Evolutionary conservation across 106 monocot species (phyloP).

Genomic region (Phalaenopsis aphrodite): DNA sequence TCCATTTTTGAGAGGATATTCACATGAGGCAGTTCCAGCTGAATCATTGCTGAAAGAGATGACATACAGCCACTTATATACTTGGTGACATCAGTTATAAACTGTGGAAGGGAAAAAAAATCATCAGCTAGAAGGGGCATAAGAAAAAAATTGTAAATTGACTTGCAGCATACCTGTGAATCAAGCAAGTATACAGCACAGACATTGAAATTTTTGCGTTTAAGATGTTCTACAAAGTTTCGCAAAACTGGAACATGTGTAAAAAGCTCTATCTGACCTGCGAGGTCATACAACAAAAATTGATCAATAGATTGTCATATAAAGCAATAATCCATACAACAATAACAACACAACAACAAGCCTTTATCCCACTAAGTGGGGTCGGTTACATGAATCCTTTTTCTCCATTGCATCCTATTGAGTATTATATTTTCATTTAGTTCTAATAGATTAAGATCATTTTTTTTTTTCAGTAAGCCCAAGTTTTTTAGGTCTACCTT

Average conservation of each 20-base stretch:
- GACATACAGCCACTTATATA: constrained; percentile 97
- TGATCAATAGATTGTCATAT: not conserved
- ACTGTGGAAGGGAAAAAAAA: constrained; percentile 33
- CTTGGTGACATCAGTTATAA: constrained; percentile 87
- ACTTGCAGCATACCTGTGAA: constrained; percentile 59
- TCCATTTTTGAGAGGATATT: constrained; percentile 99
- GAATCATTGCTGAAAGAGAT: constrained; percentile 94
- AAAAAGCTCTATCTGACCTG: constrained; percentile 97
- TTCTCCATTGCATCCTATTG: no score
- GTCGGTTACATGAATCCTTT: no score
- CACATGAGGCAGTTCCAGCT: constrained; percentile 88
- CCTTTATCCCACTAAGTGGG: no score
- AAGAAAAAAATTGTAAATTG: not conserved
- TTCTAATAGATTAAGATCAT: no score
- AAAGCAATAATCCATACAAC: not conserved
- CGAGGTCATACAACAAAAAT: constrained; percentile 7
- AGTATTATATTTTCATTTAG: no score
- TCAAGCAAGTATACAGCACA: constrained; percentile 89
- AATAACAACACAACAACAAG: no score
- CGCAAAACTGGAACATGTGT: constrained; percentile 82
- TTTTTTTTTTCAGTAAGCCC: no score
- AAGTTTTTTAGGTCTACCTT: no score
- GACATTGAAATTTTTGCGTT: constrained; percentile 78
- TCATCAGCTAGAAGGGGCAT: not conserved
- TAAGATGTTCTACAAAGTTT: constrained; percentile 80